Conservation (phyloP, 176 grass and related monocot genomes). For the Phoenix dactylifera region DNA sequence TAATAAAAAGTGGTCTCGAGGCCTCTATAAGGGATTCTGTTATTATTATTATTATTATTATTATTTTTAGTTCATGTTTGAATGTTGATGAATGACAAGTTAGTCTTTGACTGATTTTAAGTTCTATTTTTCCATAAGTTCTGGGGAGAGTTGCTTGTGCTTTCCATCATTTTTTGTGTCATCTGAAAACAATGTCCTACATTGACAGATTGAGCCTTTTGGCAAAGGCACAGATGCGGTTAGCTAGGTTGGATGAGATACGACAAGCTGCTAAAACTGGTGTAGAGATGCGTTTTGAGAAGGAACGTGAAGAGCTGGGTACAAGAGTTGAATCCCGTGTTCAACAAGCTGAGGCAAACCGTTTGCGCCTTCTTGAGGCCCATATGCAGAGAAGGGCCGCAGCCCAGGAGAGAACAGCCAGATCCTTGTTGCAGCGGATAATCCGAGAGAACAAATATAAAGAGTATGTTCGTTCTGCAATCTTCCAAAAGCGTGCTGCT, state of each 20-base stretch:
- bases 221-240: slow-evolving; percentile 59
- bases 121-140: too few relatives aligned
- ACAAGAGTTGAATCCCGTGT: slow-evolving; percentile 82
- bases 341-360: slow-evolving; percentile 80
- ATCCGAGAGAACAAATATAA: slow-evolving; percentile 61
- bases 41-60: too few relatives aligned
- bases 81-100: too few relatives aligned
- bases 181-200: too few relatives aligned
- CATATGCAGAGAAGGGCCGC: slow-evolving; percentile 59
- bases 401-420: slow-evolving; percentile 66
- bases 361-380: slow-evolving; percentile 51
- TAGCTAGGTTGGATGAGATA: slow-evolving; percentile 79
- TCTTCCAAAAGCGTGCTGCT: slow-evolving; percentile 58
- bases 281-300: slow-evolving; percentile 75
- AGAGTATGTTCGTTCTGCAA: slow-evolving; percentile 68
- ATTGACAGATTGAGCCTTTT: slow-evolving; percentile 53
- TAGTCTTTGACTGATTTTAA: too few relatives aligned
- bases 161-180: too few relatives aligned
- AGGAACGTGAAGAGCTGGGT: slow-evolving; percentile 79
- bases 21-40: too few relatives aligned
- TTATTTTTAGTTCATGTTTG: too few relatives aligned
- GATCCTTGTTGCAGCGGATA: slow-evolving; percentile 49
- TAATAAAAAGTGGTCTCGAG: too few relatives aligned
- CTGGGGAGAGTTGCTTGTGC: too few relatives aligned
- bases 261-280: slow-evolving; percentile 75